Evolutionary conservation across 148 eudicot species (phyloP), one percentile per base, ranked within the genome.

Genomic region (Nepenthes mirabilis): DNA sequence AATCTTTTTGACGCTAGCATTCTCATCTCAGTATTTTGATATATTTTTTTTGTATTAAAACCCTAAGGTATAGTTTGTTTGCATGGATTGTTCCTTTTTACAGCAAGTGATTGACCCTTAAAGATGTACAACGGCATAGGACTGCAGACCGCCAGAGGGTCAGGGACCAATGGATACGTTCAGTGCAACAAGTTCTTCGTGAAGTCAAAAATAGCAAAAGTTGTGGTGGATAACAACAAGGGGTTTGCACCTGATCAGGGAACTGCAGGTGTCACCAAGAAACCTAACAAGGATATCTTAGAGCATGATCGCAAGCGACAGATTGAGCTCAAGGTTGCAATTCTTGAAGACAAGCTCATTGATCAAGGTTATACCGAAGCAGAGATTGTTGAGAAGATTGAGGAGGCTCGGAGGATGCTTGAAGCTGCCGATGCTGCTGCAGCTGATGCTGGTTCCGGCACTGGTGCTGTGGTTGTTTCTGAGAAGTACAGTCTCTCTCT

Each of bases 221-320:
- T 65, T 7, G 67, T 59, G 14, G 61, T 66, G 37, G 86, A 76
- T 58, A 59, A 70, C 11, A 70, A 62, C 53, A 80, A 71, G 65
- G 88, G 83, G 10, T 86, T 65, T 56, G 90, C 61, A 14, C 66
- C 72, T 51, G 86, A 80, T 47, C 90, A 91, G 58, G 98, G 96
- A 6, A 82, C 76, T 9, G 93, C 74, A 2, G 98, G 96, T 2
- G 60, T 88, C 11, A 48, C 70, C 35, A 81, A 79, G 66, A 84
- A 80, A 62, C 74, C 96, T 11, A 88, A 88, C 50, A 75, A 75
- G 62, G 96, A 88, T 11, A 88, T 93, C 10, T 65, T 93, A 9
- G 98, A 93, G 67, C 98, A 93, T 47, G 98, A 93, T 52, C 96
- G 98, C 1, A 93, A 88, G 80, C 77, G 98, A 59, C 96, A 86